A percentile compares a stretch with the other conserved stretches of the same genome.
phyloP scores from a whole-genome alignment of 768 basidiomycete species.

The Goffeauzyma gilvescens region DNA sequence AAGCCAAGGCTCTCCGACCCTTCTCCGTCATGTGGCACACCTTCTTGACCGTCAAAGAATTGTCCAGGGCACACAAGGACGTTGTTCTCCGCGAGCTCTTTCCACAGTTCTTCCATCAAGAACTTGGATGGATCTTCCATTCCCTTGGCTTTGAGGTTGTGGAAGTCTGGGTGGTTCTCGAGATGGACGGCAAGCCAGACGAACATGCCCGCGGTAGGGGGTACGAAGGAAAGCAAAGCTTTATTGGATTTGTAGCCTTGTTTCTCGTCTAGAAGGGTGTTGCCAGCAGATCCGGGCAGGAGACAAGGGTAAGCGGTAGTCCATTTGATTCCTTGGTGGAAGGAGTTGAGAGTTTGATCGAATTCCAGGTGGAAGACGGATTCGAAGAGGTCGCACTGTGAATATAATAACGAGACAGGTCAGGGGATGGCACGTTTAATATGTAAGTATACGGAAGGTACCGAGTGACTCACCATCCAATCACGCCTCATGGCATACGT shows the following conservation, averaged over 20 bases:
- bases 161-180: conserved; percentile 39
- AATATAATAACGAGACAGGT: too few species aligned
- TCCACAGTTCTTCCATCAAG: conserved; percentile 44
- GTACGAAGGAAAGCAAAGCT: conserved; percentile 48
- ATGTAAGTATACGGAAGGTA: too few species aligned
- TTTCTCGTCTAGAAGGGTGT: conserved; percentile 36
- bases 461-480: conserved; percentile 22
- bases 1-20: conserved; percentile 26
- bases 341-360: conserved; percentile 17
- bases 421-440: too few species aligned
- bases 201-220: conserved; percentile 70
- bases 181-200: conserved; percentile 48
- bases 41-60: conserved; percentile 30
- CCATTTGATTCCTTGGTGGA: conserved; percentile 28
- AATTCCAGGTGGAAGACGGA: conserved; percentile 45
- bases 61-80: conserved; percentile 49
- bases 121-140: conserved; percentile 28
- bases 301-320: conserved; percentile 38
- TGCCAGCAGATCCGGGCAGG: conserved; percentile 12
- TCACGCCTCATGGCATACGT: conserved; percentile 29
- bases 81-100: conserved; percentile 34
- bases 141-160: conserved; percentile 13
- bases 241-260: conserved; percentile 15
- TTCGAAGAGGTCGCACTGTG: conserved; percentile 41
- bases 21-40: conserved; percentile 13